A percentile compares a stretch with the other conserved stretches of the same genome.
These are phyloP conservation scores for Rutidosis leptorrhynchoides DNA, from an alignment of 129 eudicot species.

Conservation along the genomic window DNA sequence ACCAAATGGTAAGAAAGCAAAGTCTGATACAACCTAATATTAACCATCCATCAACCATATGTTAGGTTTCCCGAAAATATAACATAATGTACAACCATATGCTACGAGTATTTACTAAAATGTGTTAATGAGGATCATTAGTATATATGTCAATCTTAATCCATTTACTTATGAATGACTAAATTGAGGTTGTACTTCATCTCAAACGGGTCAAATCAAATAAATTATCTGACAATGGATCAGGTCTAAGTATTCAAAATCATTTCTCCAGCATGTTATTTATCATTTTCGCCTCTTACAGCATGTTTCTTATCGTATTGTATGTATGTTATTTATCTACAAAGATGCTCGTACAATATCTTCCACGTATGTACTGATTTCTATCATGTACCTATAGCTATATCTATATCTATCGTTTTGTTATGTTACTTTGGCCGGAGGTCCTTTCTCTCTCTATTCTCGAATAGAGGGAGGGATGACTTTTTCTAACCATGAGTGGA, in stretches of 20 bases:
- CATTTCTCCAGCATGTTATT: no score
- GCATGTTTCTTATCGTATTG: no score
- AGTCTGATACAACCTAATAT: conserved; percentile 73
- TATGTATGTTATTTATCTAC: no score
- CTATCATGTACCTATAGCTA: no score
- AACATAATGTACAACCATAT: not conserved
- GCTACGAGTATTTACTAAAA: conserved; percentile 6
- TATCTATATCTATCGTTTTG: no score
- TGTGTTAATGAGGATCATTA: not conserved
- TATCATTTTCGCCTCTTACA: no score
- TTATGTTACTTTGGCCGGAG: no score
- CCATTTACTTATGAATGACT: not conserved
- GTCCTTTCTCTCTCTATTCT: no score
- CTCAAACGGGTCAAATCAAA: not conserved
- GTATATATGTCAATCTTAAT: not conserved
- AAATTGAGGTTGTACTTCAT: not conserved
- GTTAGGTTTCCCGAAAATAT: conserved; percentile 1
- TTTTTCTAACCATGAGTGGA: no score
- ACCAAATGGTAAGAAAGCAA: conserved; percentile 94
- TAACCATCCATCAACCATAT: conserved; percentile 17
- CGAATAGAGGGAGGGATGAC: no score
- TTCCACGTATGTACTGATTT: no score
- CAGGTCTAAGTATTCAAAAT: not conserved
- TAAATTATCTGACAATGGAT: not conserved
- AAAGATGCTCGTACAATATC: no score